A percentile compares a stretch with the other conserved stretches of the same genome.
Evolutionary conservation across 2,329 filamentous ascomycete species (phyloP).

Genomic region (Mollisiaceae sp.): DNA sequence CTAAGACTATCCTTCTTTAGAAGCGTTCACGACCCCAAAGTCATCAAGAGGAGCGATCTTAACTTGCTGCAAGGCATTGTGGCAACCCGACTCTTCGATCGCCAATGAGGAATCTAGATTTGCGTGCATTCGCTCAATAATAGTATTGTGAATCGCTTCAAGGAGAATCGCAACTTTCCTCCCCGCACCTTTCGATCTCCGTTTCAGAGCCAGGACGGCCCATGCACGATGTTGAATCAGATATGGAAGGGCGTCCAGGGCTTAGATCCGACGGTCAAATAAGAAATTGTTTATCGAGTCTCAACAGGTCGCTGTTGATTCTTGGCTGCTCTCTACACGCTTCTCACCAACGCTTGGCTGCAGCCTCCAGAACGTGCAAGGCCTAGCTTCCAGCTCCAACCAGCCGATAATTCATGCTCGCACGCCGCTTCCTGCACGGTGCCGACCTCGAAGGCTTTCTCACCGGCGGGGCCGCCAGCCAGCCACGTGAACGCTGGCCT

Average conservation of each 20-base stretch:
- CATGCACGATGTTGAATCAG: too few relatives aligned
- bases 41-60: too few relatives aligned
- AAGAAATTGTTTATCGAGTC: background rate
- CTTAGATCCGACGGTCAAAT: background rate
- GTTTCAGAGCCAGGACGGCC: background rate
- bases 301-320: background rate
- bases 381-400: background rate
- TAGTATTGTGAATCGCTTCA: too few relatives aligned
- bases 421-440: background rate
- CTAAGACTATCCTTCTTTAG: too few relatives aligned
- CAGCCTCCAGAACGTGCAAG: background rate
- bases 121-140: too few relatives aligned
- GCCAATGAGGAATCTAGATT: too few relatives aligned
- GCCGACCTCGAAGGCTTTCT: background rate
- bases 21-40: too few relatives aligned
- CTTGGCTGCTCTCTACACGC: too few relatives aligned
- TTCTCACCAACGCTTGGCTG: background rate
- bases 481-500: background rate
- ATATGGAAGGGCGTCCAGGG: background rate
- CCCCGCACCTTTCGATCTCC: background rate
- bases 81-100: too few relatives aligned
- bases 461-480: background rate
- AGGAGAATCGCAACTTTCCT: too few relatives aligned
- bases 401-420: background rate
- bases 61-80: too few relatives aligned